These are phyloP conservation scores for Pezicula carpinea DNA, from an alignment of 2,329 filamentous ascomycete genomes.

Conservation along the genomic window DNA sequence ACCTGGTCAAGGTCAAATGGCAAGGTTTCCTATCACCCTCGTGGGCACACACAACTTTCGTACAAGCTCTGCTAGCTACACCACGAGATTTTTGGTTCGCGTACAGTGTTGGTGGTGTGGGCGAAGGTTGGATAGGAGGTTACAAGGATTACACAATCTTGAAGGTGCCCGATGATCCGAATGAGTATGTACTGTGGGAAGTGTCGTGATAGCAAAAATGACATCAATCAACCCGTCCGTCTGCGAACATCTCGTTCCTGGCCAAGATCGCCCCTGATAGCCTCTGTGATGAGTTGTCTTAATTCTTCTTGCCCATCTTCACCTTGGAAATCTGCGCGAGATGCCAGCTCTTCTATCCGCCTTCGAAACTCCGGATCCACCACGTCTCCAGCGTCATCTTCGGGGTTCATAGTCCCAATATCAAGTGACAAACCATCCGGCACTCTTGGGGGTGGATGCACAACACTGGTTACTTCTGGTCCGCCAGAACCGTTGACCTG, in stretches of 20 bases:
- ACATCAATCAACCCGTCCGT: constrained; percentile 47
- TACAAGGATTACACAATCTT: constrained; percentile 49
- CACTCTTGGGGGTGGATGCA: constrained; percentile 50
- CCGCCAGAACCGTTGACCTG: constrained; percentile 25
- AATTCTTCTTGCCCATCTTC: constrained; percentile 76
- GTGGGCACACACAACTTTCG: constrained; percentile 47
- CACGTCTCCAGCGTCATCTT: constrained; percentile 57
- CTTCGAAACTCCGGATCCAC: constrained; percentile 79
- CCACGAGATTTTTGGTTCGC: constrained; percentile 49
- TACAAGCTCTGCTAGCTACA: constrained; percentile 40
- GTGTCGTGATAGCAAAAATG: constrained; percentile 26
- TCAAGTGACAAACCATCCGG: constrained; percentile 76
- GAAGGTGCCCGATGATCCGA: constrained; percentile 42
- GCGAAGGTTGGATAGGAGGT: constrained; percentile 38
- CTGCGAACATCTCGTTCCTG: constrained; percentile 61
- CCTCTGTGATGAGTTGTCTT: constrained; percentile 74
- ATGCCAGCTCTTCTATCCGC: constrained; percentile 84
- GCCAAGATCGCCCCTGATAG: constrained; percentile 63
- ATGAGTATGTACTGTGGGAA: constrained; percentile 59
- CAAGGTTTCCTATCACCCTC: constrained; percentile 50
- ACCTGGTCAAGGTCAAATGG: constrained; percentile 52
- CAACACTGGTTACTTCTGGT: constrained; percentile 17
- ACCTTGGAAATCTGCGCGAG: constrained; percentile 76
- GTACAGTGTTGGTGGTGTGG: constrained; percentile 47
- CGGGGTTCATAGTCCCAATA: constrained; percentile 67